Evolutionary conservation across 345 rosid genomes (phyloP), one percentile per base, ranked within the genome.

Genomic region (Ceriops tagal): DNA sequence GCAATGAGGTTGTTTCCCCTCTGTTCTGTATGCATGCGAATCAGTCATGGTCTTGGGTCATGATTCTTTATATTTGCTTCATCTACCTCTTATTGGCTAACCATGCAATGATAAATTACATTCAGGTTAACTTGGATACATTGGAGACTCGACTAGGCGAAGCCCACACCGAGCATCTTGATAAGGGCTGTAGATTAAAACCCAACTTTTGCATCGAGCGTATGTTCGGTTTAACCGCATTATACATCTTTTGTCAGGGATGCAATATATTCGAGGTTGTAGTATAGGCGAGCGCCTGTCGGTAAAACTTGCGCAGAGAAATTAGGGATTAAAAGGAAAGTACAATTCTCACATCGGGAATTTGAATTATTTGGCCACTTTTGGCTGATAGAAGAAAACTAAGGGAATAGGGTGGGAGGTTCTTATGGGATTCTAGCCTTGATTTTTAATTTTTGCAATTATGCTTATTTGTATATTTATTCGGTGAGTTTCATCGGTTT

Each of bases 211-310:
- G 81, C 67, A 52, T 84, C 0, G 79, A 88, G 74, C 76, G 77
- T 62, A 74, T 63, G 61, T 83, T 86, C 62, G 82, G 80, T 77
- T 79, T 93, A 61, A 88, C 95, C 24, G 98, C 96, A 28, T 71
- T 93, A 63, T 93, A 88, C 82, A 86, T 89, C 55, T 70, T 56
- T 43, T 93, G 97, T 61, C 73, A 88, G 37, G 86, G 72, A 32
- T 93, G 98, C 82, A 76, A 62, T 66, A 73, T 81, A 19, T 88
- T 89, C 47, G 96, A 91, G 72, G 77, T 91, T 30, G 86, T 91
- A 47, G 66, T 91, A 46, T 88, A 83, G 79, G 57, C 60, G 32
- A 15, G 1, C 37, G 49, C 65, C 59, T 18, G 30, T 26, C 9
- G 3, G 37, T 19, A 16, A 28, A 8, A 13, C 31, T 3, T 27